Evolutionary conservation across 139 green algal genomes (phyloP).

Genomic region (Diplosphaera chodatii): DNA sequence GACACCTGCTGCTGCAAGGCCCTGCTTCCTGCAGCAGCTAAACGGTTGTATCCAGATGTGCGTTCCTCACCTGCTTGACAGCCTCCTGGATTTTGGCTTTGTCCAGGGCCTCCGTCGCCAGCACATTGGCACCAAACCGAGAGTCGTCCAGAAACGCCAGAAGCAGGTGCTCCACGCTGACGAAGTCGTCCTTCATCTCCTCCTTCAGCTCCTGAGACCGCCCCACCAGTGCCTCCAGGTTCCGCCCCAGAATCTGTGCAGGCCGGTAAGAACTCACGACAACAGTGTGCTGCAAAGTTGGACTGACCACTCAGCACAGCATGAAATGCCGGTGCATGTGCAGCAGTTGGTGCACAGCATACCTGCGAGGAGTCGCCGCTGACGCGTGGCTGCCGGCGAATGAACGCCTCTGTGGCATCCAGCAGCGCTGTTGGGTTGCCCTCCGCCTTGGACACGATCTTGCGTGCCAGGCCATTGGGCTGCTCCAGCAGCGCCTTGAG

Average conservation of each 20-base stretch:
- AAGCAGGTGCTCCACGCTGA: constrained; percentile 93
- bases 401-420: constrained; percentile 51
- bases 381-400: constrained; percentile 55
- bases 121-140: constrained; percentile 61
- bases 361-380: constrained; percentile 7
- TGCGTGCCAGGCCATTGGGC: constrained; percentile 11
- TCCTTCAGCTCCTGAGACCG: constrained; percentile 63
- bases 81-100: constrained; percentile 64
- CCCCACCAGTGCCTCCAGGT: constrained; percentile 84
- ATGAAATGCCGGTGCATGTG: too few species aligned
- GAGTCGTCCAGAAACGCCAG: constrained; percentile 75
- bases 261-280: too few species aligned
- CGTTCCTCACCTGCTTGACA: constrained; percentile 48
- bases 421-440: constrained; percentile 53
- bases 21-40: neutral
- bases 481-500: constrained; percentile 82
- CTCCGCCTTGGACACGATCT: constrained; percentile 65
- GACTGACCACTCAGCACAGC: too few species aligned
- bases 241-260: constrained; percentile 89
- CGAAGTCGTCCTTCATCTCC: constrained; percentile 76
- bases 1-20: too few species aligned
- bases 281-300: too few species aligned
- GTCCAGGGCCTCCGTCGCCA: constrained; percentile 60
- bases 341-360: too few species aligned
- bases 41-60: neutral